Conservation (phyloP, 1,139 yeast species). For the Saccharomyces hybrid region DNA sequence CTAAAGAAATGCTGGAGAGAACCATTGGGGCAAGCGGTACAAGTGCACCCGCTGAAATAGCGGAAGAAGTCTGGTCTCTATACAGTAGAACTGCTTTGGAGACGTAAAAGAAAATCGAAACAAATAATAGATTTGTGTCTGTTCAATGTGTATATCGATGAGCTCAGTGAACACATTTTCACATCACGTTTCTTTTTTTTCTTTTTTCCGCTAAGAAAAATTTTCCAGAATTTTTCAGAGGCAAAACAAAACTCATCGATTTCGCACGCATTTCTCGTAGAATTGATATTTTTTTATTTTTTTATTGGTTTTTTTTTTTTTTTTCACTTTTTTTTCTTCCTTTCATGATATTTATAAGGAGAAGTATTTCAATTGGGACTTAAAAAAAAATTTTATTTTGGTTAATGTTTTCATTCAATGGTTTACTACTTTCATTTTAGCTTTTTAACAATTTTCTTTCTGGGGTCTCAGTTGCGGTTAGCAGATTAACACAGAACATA, state of each 20-base stretch:
- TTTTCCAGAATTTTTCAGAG: background rate
- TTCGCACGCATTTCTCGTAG: conserved; percentile 1
- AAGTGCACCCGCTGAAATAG: background rate
- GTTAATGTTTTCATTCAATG: background rate
- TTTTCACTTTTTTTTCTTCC: background rate
- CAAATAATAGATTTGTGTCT: background rate
- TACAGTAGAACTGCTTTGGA: background rate
- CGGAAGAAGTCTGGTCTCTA: background rate
- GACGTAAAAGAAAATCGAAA: background rate
- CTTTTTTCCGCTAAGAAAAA: background rate
- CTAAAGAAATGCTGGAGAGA: conserved; percentile 9
- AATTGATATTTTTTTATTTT: background rate
- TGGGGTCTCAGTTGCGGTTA: background rate
- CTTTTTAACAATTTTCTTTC: background rate
- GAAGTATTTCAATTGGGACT: background rate
- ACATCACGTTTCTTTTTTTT: background rate
- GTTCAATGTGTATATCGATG: background rate
- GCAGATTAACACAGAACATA: conserved; percentile 2
- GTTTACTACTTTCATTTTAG: background rate
- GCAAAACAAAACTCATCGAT: conserved; percentile 1
- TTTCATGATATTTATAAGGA: conserved; percentile 1
- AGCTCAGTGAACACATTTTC: background rate
- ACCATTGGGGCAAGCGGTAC: background rate
- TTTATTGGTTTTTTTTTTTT: background rate
- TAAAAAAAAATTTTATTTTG: background rate